Conservation (phyloP, 2,329 filamentous ascomycete genomes). For the Ustulina deusta region DNA sequence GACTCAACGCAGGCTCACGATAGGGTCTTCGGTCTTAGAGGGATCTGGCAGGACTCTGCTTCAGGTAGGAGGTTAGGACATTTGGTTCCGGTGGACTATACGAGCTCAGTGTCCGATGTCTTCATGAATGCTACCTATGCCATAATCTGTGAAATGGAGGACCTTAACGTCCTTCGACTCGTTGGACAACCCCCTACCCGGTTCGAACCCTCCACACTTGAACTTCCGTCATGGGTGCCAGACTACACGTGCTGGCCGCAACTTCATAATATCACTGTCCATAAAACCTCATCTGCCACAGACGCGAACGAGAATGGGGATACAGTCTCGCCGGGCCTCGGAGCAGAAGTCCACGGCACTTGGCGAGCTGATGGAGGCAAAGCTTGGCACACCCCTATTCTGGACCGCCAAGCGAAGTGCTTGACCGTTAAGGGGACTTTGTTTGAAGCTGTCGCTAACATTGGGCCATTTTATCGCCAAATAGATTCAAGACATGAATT, state of each 20-base stretch:
- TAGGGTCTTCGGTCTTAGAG: constrained; percentile 5
- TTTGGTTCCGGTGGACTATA: too few relatives aligned
- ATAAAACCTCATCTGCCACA: too few relatives aligned
- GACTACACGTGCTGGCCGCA: constrained; percentile 11
- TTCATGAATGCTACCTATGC: constrained; percentile 13
- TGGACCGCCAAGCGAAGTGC: not conserved
- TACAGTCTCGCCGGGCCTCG: too few relatives aligned
- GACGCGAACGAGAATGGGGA: too few relatives aligned
- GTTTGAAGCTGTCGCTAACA: constrained; percentile 1
- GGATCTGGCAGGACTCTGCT: constrained; percentile 1
- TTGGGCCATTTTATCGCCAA: constrained; percentile 6
- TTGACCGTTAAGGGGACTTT: constrained; percentile 6
- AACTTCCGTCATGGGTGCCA: constrained; percentile 18
- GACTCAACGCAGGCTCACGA: not conserved
- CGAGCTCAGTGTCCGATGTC: not conserved
- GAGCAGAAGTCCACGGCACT: not conserved
- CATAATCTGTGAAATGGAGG: not conserved
- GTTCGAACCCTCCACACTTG: not conserved
- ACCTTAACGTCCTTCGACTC: constrained; percentile 18
- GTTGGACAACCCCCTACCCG: constrained; percentile 3
- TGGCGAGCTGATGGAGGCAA: constrained; percentile 7
- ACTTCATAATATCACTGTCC: constrained; percentile 14
- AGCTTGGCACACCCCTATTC: not conserved
- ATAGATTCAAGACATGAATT: not conserved
- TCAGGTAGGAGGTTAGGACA: too few relatives aligned